Base-by-base conservation (phyloP, 345 rosid genomes). In the Gossypium ekmanianum region DNA sequence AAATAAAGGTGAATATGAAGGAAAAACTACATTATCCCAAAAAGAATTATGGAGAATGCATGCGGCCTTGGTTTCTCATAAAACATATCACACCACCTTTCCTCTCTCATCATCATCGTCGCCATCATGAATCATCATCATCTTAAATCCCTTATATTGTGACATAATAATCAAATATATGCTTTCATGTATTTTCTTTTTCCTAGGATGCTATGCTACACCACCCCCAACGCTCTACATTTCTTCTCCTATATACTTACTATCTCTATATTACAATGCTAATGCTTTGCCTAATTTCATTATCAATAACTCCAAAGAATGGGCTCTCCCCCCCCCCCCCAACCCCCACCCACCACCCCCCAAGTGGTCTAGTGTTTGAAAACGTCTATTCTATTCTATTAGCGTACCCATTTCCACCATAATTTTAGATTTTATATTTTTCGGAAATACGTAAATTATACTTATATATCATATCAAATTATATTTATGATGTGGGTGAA, bases 131-230 rank as follows among this genome's bases (percentile, higher is more conserved):
- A 26, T 27, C 69, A 64, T 57, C 68, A 41, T 70, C 61, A 29
- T 52, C 73, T 26, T 68, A 50, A 48, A 41, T 52, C 61, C 61
- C 73, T 52, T 52, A 9, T 52, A 52, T n/a, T 16, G 73, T 29
- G 61, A 70, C 61, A 70, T 29, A 50, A 68, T 61, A 70, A 52
- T 70, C 73, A 29, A 69, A 27, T 51, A 26, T 26, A 61, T 69
- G 72, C 41, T 17, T 44, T 16, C 29, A 41, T 56, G 61, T 56
- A 56, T 56, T 9, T n/a, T 41, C 52, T 41, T 72, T 52, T 56
- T 72, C 51, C 41, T 72, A 41, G 75, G 75, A 43, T 72, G 22
- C 61, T 70, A n/a, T n/a, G n/a, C 43, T 17, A 34, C 45, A 20
- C 7, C 17, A 20, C 54, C 11, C 5, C 55, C 72, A 67, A 45